Percentiles rank a stretch among this genome's conserved stretches.
Conservation (phyloP, 2,329 filamentous ascomycete genomes). For the Sporothrix sp. region DNA sequence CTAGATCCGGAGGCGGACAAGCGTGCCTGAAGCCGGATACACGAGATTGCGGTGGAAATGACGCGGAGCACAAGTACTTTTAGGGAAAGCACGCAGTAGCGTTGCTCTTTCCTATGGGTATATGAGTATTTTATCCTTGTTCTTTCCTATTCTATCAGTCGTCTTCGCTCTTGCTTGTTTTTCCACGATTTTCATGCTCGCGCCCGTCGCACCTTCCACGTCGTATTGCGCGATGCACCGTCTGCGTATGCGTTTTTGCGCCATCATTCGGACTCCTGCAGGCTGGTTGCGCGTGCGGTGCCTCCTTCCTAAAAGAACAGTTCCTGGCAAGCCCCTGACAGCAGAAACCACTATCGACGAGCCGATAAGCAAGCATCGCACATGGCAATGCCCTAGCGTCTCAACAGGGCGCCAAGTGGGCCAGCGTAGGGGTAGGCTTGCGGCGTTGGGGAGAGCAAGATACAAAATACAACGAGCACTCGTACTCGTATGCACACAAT, state of each 20-base stretch:
- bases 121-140: no score
- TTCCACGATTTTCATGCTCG: background rate
- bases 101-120: no score
- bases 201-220: background rate
- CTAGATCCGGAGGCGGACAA: constrained; percentile 1
- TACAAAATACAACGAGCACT: no score
- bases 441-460: background rate
- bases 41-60: constrained; percentile 8
- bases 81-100: no score
- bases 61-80: constrained; percentile 1
- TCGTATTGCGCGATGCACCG: constrained; percentile 2
- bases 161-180: background rate
- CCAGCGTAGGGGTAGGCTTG: no score
- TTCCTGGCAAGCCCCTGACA: constrained; percentile 2
- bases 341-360: background rate
- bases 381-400: constrained; percentile 8
- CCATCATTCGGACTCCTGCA: no score
- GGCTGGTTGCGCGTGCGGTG: background rate
- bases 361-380: background rate
- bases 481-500: no score
- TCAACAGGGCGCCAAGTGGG: constrained; percentile 6
- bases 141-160: background rate
- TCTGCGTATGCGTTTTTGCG: constrained; percentile 1
- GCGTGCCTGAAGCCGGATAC: background rate
- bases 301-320: constrained; percentile 4